Conservation (phyloP, 2,329 filamentous ascomycete genomes). For the Sphaerulina vaccinii region DNA sequence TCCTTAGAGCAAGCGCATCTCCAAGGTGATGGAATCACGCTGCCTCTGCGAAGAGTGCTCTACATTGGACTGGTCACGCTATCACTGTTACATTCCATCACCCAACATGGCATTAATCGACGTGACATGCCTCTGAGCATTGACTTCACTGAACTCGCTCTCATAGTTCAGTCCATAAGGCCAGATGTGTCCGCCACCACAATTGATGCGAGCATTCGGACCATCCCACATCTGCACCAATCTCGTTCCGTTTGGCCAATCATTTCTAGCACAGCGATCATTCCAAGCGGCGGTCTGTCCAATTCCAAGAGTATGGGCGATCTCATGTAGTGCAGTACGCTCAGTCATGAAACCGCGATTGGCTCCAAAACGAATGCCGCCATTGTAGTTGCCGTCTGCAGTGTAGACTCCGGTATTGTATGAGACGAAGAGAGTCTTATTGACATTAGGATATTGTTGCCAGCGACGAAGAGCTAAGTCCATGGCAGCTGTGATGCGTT, state of each 20-base stretch:
- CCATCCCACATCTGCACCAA: conserved; percentile 18
- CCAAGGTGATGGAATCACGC: no score
- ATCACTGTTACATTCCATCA: no score
- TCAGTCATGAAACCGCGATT: conserved; percentile 18
- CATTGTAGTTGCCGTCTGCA: conserved; percentile 23
- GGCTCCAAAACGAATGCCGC: conserved; percentile 21
- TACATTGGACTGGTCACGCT: no score
- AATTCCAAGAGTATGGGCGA: not conserved
- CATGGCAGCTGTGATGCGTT: conserved; percentile 18
- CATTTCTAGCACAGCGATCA: conserved; percentile 6
- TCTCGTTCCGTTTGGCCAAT: conserved; percentile 13
- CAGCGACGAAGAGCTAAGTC: conserved; percentile 16
- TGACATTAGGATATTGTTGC: conserved; percentile 7
- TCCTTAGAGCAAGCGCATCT: no score
- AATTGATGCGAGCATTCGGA: conserved; percentile 7
- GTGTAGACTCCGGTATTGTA: conserved; percentile 18
- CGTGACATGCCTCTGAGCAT: no score
- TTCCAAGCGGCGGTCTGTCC: conserved; percentile 8
- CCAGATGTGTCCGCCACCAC: conserved; percentile 16
- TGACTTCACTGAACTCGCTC: conserved; percentile 16
- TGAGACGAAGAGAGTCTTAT: conserved; percentile 18
- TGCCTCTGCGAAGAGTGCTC: no score
- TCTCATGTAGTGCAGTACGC: conserved; percentile 19
- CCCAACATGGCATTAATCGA: no score
- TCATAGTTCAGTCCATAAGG: conserved; percentile 23